A percentile compares a stretch with the other conserved stretches of the same genome.
Conservation (phyloP, 2,329 filamentous ascomycete species). For the Ceratocystis harringtonii region DNA sequence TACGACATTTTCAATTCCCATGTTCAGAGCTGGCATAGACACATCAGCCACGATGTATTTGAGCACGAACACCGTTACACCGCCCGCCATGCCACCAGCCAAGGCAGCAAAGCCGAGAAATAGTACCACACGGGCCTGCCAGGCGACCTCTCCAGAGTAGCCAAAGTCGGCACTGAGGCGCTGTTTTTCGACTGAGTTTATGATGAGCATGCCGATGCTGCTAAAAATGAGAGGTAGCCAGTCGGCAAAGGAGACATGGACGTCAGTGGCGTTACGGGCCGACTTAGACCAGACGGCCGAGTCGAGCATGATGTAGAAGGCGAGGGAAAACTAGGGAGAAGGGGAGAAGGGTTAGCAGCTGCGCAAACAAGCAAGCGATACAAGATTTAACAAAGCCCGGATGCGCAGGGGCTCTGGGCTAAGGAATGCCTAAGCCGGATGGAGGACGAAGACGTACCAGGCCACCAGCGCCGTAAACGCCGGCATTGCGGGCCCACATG, state of each 20-base stretch:
- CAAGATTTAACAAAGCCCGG: too few relatives aligned
- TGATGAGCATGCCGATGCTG: conserved; percentile 53
- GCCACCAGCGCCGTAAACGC: conserved; percentile 47
- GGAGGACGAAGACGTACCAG: conserved; percentile 33
- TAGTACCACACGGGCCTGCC: conserved; percentile 53
- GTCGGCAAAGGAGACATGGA: conserved; percentile 52
- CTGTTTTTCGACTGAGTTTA: conserved; percentile 54
- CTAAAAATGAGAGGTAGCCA: conserved; percentile 56
- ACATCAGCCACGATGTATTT: conserved; percentile 46
- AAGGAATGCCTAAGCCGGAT: not conserved
- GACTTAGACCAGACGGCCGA: conserved; percentile 52
- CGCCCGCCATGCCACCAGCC: conserved; percentile 53
- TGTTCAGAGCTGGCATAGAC: conserved; percentile 43
- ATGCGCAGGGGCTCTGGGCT: not conserved
- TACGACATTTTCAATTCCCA: conserved; percentile 53
- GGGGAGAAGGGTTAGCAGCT: not conserved
- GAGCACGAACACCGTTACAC: conserved; percentile 52
- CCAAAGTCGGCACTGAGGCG: conserved; percentile 48
- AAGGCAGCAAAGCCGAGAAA: conserved; percentile 52
- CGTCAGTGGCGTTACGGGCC: conserved; percentile 40
- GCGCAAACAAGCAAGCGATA: not conserved
- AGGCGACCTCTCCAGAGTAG: conserved; percentile 48
- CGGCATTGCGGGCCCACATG: conserved; percentile 46
- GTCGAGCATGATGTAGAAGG: conserved; percentile 55
- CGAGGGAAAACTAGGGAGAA: conserved; percentile 44